Evolutionary conservation across 148 eudicot genomes (phyloP), one percentile per base, ranked within the genome.

Genomic region (Camellia lanceoleosa): DNA sequence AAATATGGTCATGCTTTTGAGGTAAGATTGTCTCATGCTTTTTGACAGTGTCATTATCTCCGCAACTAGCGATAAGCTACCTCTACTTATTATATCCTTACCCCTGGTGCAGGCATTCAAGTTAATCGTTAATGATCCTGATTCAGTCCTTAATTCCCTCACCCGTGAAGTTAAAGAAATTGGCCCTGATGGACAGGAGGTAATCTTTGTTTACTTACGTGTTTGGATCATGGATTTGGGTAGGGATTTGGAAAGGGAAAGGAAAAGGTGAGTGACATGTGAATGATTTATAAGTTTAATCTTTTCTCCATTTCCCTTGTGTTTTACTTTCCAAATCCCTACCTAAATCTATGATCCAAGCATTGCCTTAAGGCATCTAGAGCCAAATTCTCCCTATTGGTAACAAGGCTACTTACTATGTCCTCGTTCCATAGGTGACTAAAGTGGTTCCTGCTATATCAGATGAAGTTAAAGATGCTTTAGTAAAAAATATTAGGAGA

Each of bases 1-100:
- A 97, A 97, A 81, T 92, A 91, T 84, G 98, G 98, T 11, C 99
- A 97, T 90, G 98, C 99, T 73, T 97, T 92, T 85, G 99, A 97
- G 93, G 97, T 95, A 46, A 78, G 83, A 75, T 61, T 71, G 54
- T 69, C 47, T 38, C 19, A 54, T 7, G 41, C 43, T 54, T 76
- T 9, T 52, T 43, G 0, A 30, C 3, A 19, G 68, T 3, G 56
- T 74, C 30, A 55, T 63, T 20, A 46, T 81, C 58, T 70, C 63
- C 51, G 66, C 20, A 23, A 12, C 47, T 18, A 16, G 68, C 58
- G 6, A 51, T 64, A 41, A 70, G 8, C 43, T 15, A 64, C 46
- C 6, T 78, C 38, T 23, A 68, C 69, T 14, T 15, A 5, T 42
- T 77, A 51, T 11, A 74, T 61, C 43, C 49, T 44, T 63, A 13